Percentiles rank a stretch among this genome's conserved stretches.
phyloP scores from a whole-genome alignment of 2,329 filamentous ascomycete species.

The Colletotrichum acutatum region DNA sequence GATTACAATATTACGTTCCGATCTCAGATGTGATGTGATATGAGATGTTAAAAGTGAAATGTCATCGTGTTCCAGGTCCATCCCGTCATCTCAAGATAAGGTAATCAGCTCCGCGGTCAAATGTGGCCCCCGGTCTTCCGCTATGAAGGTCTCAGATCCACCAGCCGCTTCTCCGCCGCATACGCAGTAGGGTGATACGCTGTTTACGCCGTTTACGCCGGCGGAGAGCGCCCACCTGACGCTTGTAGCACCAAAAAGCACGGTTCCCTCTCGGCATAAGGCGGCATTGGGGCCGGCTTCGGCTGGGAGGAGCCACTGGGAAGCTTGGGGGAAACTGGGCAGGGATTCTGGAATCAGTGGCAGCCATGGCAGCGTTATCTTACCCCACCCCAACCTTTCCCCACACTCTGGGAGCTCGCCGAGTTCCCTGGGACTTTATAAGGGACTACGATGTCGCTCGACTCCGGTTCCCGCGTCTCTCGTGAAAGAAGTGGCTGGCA shows the following conservation, averaged over 20 bases:
- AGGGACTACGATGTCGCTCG: conserved; percentile 33
- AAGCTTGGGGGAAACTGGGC: conserved; percentile 14
- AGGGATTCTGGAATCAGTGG: conserved; percentile 1
- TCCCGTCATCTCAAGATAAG: background rate
- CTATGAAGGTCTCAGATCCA: conserved; percentile 5
- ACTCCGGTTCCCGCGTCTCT: conserved; percentile 12
- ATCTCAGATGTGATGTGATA: background rate
- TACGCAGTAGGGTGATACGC: conserved; percentile 11
- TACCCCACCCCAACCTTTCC: conserved; percentile 34
- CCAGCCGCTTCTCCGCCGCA: background rate
- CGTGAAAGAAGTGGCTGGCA: conserved; percentile 24
- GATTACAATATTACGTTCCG: background rate
- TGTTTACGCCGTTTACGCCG: conserved; percentile 31
- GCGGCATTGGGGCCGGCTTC: conserved; percentile 35
- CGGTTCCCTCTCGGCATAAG: conserved; percentile 33
- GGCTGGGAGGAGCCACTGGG: conserved; percentile 2
- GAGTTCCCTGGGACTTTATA: conserved; percentile 31
- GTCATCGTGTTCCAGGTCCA: background rate
- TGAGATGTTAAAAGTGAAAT: background rate
- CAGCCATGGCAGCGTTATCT: conserved; percentile 20
- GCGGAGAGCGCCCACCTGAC: conserved; percentile 1
- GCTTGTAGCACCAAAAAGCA: background rate
- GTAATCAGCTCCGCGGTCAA: background rate
- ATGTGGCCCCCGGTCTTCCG: background rate
- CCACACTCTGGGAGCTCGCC: conserved; percentile 33